These are phyloP conservation scores for Macrophomina pseudophaseolina DNA, from an alignment of 2,329 filamentous ascomycete species.

Conservation along the genomic window DNA sequence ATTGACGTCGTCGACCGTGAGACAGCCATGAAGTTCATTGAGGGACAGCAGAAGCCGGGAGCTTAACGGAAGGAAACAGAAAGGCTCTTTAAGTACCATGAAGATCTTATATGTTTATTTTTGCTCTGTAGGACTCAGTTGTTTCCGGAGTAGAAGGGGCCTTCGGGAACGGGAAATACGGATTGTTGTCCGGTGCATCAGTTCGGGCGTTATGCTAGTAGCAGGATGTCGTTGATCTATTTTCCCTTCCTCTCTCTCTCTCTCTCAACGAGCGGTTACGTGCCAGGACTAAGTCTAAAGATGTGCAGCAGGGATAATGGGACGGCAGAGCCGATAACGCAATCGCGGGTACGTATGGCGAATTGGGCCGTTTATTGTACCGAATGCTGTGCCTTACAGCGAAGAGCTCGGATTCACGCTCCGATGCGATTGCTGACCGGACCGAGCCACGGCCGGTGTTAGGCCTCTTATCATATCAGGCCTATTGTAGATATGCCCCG, in stretches of 20 bases:
- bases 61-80: background rate
- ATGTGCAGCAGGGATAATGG: background rate
- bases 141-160: background rate
- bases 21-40: slow-evolving; percentile 90
- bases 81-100: background rate
- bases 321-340: slow-evolving; percentile 9
- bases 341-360: slow-evolving; percentile 13
- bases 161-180: background rate
- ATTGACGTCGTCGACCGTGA: slow-evolving; percentile 89
- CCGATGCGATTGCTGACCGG: background rate
- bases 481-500: background rate
- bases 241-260: background rate
- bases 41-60: slow-evolving; percentile 69
- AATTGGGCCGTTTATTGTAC: background rate
- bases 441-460: background rate
- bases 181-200: slow-evolving; percentile 12
- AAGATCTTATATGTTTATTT: background rate
- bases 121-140: background rate
- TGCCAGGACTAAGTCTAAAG: background rate
- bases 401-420: background rate
- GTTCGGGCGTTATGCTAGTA: slow-evolving; percentile 11
- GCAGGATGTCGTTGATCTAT: background rate
- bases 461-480: background rate
- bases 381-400: background rate
- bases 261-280: background rate